A percentile compares a stretch with the other conserved stretches of the same genome.
These are phyloP conservation scores for Cercospora sojina DNA, from an alignment of 2,329 filamentous ascomycete species.

Conservation along the genomic window DNA sequence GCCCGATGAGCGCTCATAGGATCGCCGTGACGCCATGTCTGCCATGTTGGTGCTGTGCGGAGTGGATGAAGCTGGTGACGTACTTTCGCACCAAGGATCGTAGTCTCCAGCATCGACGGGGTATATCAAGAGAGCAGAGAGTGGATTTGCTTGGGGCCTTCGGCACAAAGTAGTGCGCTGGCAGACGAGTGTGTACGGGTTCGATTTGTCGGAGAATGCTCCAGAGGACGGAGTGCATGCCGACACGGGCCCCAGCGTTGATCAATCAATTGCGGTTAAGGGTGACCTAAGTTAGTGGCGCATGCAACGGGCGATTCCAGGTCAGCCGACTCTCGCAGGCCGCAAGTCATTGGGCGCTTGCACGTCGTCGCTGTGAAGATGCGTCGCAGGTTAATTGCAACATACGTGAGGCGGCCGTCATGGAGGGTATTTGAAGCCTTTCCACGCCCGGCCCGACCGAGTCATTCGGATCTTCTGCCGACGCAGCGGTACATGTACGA, in stretches of 20 bases:
- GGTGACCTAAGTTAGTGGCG: neutral
- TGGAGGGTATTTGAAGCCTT: neutral
- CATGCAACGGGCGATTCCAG: constrained; percentile 1
- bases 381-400: neutral
- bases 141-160: neutral
- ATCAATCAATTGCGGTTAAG: neutral
- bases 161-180: neutral
- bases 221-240: neutral
- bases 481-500: neutral
- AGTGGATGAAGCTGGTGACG: neutral
- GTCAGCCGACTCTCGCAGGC: neutral
- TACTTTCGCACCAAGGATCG: neutral
- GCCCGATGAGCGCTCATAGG: constrained; percentile 15
- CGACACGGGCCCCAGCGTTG: neutral
- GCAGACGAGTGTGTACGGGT: neutral
- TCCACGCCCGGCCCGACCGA: neutral
- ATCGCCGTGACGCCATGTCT: constrained; percentile 10
- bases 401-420: neutral
- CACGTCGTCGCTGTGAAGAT: neutral
- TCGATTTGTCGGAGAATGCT: constrained; percentile 1
- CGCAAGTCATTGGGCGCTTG: neutral
- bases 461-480: neutral
- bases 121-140: neutral
- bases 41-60: neutral
- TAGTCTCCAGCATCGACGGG: neutral